Base-by-base conservation (phyloP, 2,329 filamentous ascomycete genomes). In the Coleophoma eucalyptorum region DNA sequence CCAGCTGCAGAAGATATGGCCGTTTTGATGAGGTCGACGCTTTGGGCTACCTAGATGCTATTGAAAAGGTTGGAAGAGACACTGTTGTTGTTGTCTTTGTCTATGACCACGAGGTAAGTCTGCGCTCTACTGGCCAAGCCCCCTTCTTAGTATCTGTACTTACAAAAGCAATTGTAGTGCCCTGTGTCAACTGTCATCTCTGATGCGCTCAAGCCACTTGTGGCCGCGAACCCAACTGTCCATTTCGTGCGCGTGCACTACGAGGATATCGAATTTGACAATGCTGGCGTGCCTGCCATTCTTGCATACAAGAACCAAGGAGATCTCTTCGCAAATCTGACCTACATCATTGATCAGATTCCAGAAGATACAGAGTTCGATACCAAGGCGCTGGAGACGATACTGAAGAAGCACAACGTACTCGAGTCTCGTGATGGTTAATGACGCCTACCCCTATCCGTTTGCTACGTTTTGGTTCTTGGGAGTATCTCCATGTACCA, bases 31-130 rank as follows among this genome's bases (percentile, higher is more conserved):
- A 83, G 52, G 94, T 97, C 1, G 92, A 97, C 73, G 93, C 90
- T 7, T 76, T 87, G 57, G 94, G 92, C 16, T 99, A 96, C 63
- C 79, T 99, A n/a, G 92, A 97, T 69, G 92, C 93, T 50, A 90
- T 97, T 60, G 94, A 99, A 72, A 94, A 90, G 71, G 90, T 93
- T 4, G 78, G 84, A 37, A 72, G 84, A 44, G 89, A 93, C 43
- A 93, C 90, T 0, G 80, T 88, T 3, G 92, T 97, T 2, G 87
- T 97, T 2, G 94, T 99, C 26, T 95, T 93, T 71, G 91, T 99
- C 58, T 94, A 91, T 68, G 91, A 97, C 65, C 81, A 89, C 54
- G 80, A 88, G 76, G 91, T 96, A 80, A 67, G 83, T 71, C 46
- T 48, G 2, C 37, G 40, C 7, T 3, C 6, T 26, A 26, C 26